A percentile compares a stretch with the other conserved stretches of the same genome.
These are phyloP conservation scores for Fusarium globosum DNA, from an alignment of 2,329 filamentous ascomycete species.

Conservation along the genomic window DNA sequence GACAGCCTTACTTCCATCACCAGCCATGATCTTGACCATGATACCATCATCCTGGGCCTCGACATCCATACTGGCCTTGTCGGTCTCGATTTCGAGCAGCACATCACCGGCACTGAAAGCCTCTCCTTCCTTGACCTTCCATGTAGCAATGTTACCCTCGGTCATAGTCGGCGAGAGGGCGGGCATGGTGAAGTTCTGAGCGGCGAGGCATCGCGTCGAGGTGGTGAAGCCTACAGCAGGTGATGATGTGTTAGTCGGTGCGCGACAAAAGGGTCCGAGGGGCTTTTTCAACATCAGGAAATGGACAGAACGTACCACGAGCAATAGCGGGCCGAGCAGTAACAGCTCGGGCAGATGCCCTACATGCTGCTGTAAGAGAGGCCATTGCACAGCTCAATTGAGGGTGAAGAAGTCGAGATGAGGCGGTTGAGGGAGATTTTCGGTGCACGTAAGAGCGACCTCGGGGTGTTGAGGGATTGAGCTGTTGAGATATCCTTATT, in stretches of 20 bases:
- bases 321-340: slow-evolving; percentile 58
- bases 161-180: slow-evolving; percentile 94
- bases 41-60: slow-evolving; percentile 92
- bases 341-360: slow-evolving; percentile 70
- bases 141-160: slow-evolving; percentile 86
- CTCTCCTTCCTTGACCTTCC: slow-evolving; percentile 90
- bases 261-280: slow-evolving; percentile 42
- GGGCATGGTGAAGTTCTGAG: slow-evolving; percentile 91
- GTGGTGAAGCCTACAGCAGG: slow-evolving; percentile 69
- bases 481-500: slow-evolving; percentile 24
- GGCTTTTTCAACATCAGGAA: slow-evolving; percentile 16
- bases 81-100: slow-evolving; percentile 90
- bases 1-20: slow-evolving; percentile 79
- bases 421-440: slow-evolving; percentile 27
- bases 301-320: slow-evolving; percentile 65
- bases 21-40: slow-evolving; percentile 82
- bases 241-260: slow-evolving; percentile 36
- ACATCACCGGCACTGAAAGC: slow-evolving; percentile 86
- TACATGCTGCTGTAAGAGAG: slow-evolving; percentile 72
- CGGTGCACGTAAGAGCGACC: slow-evolving; percentile 37
- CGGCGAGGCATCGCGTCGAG: slow-evolving; percentile 72
- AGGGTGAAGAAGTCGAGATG: slow-evolving; percentile 34
- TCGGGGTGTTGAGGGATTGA: slow-evolving; percentile 38
- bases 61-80: slow-evolving; percentile 95
- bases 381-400: slow-evolving; percentile 64